phyloP scores from a whole-genome alignment of 306 rosid species.

The Vigna hirtella region DNA sequence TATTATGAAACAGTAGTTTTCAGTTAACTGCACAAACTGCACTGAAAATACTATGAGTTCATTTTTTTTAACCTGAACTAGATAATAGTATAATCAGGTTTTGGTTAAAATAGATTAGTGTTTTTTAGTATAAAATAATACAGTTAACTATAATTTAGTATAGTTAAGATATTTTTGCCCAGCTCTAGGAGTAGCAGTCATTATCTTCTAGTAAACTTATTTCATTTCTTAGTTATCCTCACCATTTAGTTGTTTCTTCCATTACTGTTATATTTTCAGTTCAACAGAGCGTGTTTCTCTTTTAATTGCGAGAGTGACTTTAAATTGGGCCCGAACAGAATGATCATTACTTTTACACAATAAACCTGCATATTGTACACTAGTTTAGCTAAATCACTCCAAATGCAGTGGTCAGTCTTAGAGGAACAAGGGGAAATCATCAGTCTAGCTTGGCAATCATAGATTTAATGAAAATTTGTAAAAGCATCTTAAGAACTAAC shows the following conservation, averaged over 20 bases:
- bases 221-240: not conserved
- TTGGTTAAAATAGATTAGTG: too few species aligned
- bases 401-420: conserved; percentile 9
- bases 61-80: too few species aligned
- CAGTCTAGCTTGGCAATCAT: not conserved
- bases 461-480: not conserved
- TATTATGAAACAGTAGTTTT: too few species aligned
- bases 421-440: not conserved
- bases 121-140: too few species aligned
- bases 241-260: not conserved
- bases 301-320: not conserved
- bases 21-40: too few species aligned
- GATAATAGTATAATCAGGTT: too few species aligned
- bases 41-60: too few species aligned
- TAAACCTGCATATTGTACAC: not conserved
- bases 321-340: not conserved
- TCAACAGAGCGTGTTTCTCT: not conserved
- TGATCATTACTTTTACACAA: conserved; percentile 21
- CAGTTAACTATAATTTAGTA: too few species aligned
- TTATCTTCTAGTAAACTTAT: not conserved
- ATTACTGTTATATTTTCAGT: not conserved
- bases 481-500: conserved; percentile 21
- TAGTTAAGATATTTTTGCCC: too few species aligned
- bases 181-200: not conserved
- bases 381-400: conserved; percentile 19